Conservation (phyloP, 2,329 filamentous ascomycete genomes). For the Pseudogymnoascus sp. region DNA sequence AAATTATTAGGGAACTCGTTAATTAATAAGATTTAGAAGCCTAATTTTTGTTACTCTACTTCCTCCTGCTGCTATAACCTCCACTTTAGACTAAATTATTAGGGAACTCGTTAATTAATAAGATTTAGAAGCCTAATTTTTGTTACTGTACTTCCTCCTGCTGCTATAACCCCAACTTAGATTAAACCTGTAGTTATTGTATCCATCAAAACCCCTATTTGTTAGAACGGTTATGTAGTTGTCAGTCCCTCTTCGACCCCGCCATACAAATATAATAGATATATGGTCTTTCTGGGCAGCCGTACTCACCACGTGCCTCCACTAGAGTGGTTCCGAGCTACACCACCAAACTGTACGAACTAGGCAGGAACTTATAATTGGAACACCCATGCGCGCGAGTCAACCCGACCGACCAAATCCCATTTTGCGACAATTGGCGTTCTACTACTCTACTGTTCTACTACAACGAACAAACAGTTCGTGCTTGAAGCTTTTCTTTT, state of each 20-base stretch:
- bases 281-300: neutral
- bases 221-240: neutral
- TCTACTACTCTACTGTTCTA: neutral
- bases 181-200: too few species aligned
- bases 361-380: conserved; percentile 1
- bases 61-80: too few species aligned
- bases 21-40: too few species aligned
- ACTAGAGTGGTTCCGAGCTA: neutral
- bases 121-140: too few species aligned
- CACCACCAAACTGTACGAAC: neutral
- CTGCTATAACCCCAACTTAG: too few species aligned
- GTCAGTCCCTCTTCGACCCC: neutral
- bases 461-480: neutral
- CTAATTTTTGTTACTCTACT: too few species aligned
- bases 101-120: too few species aligned
- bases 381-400: neutral
- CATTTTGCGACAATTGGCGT: neutral
- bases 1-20: too few species aligned
- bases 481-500: neutral
- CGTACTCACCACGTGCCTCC: neutral
- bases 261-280: neutral
- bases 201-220: neutral
- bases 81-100: too few species aligned
- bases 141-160: too few species aligned
- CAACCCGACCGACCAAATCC: neutral